Evolutionary conservation across 2,329 filamentous ascomycete genomes (phyloP).

Genomic region (Laburnicola sp.): DNA sequence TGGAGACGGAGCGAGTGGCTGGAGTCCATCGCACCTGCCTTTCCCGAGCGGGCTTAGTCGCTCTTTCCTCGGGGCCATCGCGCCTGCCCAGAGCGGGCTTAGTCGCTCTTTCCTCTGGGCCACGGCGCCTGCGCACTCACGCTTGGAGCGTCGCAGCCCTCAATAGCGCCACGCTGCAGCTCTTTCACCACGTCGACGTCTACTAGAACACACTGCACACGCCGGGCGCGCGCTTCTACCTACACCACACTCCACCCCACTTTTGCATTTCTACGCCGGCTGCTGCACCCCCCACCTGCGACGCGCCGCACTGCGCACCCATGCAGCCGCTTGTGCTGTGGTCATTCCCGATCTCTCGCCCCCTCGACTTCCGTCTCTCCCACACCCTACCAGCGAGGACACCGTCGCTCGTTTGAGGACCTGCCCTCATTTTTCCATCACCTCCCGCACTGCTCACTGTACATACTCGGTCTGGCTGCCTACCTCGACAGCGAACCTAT

Average conservation of each 20-base stretch:
- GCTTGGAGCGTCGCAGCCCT: neutral
- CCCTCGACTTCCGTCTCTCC: slow-evolving; percentile 1
- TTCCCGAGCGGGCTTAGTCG: neutral
- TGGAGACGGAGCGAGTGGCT: slow-evolving; percentile 7
- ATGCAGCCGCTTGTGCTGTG: neutral
- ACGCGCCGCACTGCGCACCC: slow-evolving; percentile 1
- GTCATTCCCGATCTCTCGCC: slow-evolving; percentile 10
- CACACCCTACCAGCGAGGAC: slow-evolving; percentile 1
- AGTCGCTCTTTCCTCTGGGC: slow-evolving; percentile 2
- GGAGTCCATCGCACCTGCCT: slow-evolving; percentile 1
- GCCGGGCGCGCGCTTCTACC: neutral
- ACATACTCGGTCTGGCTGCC: slow-evolving; percentile 1
- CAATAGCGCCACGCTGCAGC: neutral
- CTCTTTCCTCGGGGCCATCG: neutral
- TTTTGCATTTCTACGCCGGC: slow-evolving; percentile 1
- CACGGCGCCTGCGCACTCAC: neutral
- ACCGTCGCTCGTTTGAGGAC: slow-evolving; percentile 4
- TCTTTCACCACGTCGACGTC: neutral
- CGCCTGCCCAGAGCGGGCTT: neutral
- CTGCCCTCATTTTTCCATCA: neutral
- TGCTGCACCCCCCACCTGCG: slow-evolving; percentile 1
- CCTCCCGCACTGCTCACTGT: neutral
- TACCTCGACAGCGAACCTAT: slow-evolving; percentile 5
- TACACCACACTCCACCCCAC: neutral
- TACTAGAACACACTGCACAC: neutral